Base-by-base conservation (phyloP, 352 stramenopile species). In the Globisporangium middletonii region DNA sequence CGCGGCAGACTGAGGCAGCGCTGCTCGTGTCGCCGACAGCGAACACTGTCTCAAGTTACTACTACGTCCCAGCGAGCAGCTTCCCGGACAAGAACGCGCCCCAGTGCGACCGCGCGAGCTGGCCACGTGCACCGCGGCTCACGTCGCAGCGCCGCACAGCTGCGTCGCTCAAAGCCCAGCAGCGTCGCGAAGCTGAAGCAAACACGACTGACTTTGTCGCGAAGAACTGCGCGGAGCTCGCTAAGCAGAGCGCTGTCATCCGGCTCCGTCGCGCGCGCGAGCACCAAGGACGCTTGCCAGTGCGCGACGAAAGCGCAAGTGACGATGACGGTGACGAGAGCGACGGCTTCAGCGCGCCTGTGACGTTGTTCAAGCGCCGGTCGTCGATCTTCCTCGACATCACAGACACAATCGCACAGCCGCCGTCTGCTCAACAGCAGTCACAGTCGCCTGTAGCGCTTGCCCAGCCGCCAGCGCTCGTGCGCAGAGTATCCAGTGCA, bases 1-100 rank as follows among this genome's bases (percentile, higher is more conserved):
- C 77, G 2, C 62, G 77, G 2, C 53, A 70, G 4, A 84, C 69
- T 0, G 69, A 78, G 43, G 60, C 56, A 3, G 60, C 59, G 12
- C 23, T 62, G 37, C 59, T 74, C 28, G 56, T 69, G 37, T 72
- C 64, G 33, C 49, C 60, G 12, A 86, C 76, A 2, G 63, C 60
- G 6, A 75, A 77, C 47, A 59, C 80, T 50, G 72, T 84, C 3
- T 86, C 76, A 13, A 86, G 73, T 44, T 86, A 84, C 45, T 88
- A 86, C 56, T 88, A 73, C 63, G 58, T 71, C 4, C 71, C 77
- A 16, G 33, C 59, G 19, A 84, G 66, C 44, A 63, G 59, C 3
- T 88, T 88, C 33, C 46, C 49, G 27, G 43, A 63, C 2, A 57
- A 49, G 46, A 57, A 61, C 4, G 61, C 53, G 19, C 52, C 61